Evolutionary conservation across 106 monocot species (phyloP).

Genomic region (Amphibolis antarctica): DNA sequence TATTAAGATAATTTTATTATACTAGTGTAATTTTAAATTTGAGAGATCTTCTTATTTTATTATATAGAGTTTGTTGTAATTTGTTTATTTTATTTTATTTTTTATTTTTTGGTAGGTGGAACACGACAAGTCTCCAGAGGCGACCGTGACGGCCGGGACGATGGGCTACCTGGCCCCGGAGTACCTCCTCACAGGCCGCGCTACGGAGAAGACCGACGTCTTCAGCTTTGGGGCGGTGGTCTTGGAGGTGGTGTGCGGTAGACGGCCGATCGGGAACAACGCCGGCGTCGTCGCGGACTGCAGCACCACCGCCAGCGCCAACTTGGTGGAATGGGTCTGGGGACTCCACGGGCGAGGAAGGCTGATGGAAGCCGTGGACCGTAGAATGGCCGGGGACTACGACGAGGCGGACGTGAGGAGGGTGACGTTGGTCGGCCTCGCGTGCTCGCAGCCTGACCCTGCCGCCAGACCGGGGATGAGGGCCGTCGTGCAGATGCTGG

Average conservation of each 20-base stretch:
- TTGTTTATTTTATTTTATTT: neutral
- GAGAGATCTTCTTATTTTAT: too few species aligned
- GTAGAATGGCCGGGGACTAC: constrained; percentile 40
- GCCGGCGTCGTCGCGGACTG: neutral
- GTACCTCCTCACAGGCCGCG: constrained; percentile 88
- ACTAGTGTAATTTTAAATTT: too few species aligned
- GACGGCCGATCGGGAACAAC: constrained; percentile 50
- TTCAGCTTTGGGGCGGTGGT: constrained; percentile 92
- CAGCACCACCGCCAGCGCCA: constrained; percentile 9
- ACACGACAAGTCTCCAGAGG: constrained; percentile 74
- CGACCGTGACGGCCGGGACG: constrained; percentile 81
- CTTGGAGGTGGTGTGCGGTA: constrained; percentile 67
- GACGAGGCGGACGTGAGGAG: constrained; percentile 63
- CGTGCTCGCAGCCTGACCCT: constrained; percentile 79
- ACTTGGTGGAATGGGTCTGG: constrained; percentile 94
- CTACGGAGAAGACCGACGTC: constrained; percentile 79
- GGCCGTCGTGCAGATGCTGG: constrained; percentile 72
- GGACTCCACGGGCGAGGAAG: constrained; percentile 52
- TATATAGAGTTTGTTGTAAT: neutral
- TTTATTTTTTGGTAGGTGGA: constrained; percentile 18
- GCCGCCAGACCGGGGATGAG: constrained; percentile 64
- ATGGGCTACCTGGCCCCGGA: constrained; percentile 99
- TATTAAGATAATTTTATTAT: too few species aligned
- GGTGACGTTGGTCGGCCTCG: constrained; percentile 52
- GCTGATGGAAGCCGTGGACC: constrained; percentile 45